Percentiles rank a stretch among this genome's conserved stretches.
phyloP scores from a whole-genome alignment of 805 yeast species.

The Wickerhamiella musiphila region DNA sequence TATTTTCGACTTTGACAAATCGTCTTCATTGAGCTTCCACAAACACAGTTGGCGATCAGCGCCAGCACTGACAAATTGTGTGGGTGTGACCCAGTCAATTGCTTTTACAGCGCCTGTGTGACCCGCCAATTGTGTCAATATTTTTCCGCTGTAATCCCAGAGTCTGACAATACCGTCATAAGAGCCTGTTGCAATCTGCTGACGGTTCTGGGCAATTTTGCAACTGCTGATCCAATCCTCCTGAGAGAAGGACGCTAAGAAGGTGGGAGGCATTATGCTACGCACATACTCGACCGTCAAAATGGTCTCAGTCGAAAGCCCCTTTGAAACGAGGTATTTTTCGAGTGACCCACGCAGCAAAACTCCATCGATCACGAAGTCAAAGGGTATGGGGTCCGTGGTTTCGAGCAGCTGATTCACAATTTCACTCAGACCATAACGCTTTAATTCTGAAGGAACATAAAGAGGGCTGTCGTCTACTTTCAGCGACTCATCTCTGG shows the following conservation, averaged over 20 bases:
- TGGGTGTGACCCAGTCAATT: constrained; percentile 60
- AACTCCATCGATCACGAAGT: constrained; percentile 75
- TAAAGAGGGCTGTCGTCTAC: constrained; percentile 67
- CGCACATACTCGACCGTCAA: constrained; percentile 77
- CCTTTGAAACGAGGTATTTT: constrained; percentile 59
- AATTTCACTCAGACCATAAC: constrained; percentile 87
- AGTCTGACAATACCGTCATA: constrained; percentile 91
- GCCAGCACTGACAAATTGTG: constrained; percentile 69
- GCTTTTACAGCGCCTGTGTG: constrained; percentile 77
- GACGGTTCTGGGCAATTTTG: constrained; percentile 28
- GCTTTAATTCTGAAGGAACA: constrained; percentile 71
- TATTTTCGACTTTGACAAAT: constrained; percentile 35
- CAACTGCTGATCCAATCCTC: constrained; percentile 92
- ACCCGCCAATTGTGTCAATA: constrained; percentile 66
- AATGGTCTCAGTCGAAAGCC: constrained; percentile 65
- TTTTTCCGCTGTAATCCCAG: constrained; percentile 66
- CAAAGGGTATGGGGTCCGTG: constrained; percentile 67
- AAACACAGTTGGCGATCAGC: constrained; percentile 76
- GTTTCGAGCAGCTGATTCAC: constrained; percentile 68
- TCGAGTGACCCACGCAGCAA: constrained; percentile 62
- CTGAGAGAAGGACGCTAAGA: constrained; percentile 68
- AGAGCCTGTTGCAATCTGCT: constrained; percentile 67
- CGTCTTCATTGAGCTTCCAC: constrained; percentile 58
- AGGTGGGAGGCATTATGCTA: constrained; percentile 88
- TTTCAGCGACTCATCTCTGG: constrained; percentile 61